phyloP scores from a whole-genome alignment of 2,329 filamentous ascomycete species.

The Juglanconis sp. region DNA sequence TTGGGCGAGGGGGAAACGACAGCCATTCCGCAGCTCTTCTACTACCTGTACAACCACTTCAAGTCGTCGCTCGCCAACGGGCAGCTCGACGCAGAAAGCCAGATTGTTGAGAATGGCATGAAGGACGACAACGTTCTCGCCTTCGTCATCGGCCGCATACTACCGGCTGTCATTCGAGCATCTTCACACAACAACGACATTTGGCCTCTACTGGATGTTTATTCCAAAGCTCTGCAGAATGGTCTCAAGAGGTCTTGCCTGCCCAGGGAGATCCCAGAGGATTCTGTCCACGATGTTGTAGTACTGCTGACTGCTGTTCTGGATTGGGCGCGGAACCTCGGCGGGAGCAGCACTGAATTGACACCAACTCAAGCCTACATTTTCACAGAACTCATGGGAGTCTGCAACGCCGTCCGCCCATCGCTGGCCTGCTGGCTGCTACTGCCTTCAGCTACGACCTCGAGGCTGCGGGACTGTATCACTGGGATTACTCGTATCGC shows the following conservation, averaged over 20 bases:
- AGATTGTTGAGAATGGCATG: slow-evolving; percentile 48
- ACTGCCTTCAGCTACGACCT: background rate
- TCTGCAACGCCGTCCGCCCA: slow-evolving; percentile 14
- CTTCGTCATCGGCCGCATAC: slow-evolving; percentile 51
- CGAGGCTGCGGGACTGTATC: slow-evolving; percentile 2
- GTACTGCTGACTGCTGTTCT: slow-evolving; percentile 29
- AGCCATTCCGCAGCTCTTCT: slow-evolving; percentile 49
- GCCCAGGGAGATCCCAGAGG: slow-evolving; percentile 35
- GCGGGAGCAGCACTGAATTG: slow-evolving; percentile 7
- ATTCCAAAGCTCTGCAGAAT: slow-evolving; percentile 40
- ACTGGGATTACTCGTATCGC: background rate
- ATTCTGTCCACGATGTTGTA: slow-evolving; percentile 31
- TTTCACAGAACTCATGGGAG: slow-evolving; percentile 13
- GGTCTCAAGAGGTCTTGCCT: slow-evolving; percentile 33
- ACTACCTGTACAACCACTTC: slow-evolving; percentile 56
- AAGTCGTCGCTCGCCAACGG: slow-evolving; percentile 51
- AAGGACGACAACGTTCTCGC: slow-evolving; percentile 39
- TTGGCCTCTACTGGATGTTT: slow-evolving; percentile 50
- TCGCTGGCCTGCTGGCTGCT: slow-evolving; percentile 12
- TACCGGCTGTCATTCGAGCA: slow-evolving; percentile 49
- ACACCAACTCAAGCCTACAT: slow-evolving; percentile 24
- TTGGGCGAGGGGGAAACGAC: slow-evolving; percentile 49
- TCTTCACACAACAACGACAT: slow-evolving; percentile 32
- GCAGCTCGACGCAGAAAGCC: slow-evolving; percentile 43
- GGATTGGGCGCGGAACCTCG: slow-evolving; percentile 20